Conservation (phyloP, 164 flowering plant species). For the Liriodendron chinense region DNA sequence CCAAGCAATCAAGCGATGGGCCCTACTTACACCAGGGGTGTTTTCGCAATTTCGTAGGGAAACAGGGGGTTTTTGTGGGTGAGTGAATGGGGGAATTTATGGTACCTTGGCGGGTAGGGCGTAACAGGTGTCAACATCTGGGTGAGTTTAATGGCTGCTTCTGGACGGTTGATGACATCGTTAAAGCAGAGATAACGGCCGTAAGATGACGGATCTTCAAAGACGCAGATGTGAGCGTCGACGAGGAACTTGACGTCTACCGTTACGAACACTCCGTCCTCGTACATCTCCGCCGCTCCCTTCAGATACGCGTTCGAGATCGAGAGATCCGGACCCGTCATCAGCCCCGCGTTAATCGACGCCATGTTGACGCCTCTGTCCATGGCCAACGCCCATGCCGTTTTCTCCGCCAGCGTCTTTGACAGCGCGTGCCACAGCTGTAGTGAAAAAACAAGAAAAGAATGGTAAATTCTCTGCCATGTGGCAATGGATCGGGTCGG, state of each 20-base stretch:
- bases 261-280: constrained; percentile 67
- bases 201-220: constrained; percentile 54
- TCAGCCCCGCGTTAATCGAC: constrained; percentile 58
- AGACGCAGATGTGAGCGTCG: constrained; percentile 73
- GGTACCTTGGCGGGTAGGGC: constrained; percentile 12
- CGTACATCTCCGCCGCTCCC: constrained; percentile 88
- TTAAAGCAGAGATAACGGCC: constrained; percentile 84
- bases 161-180: constrained; percentile 37
- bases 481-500: too few relatives aligned
- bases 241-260: constrained; percentile 55
- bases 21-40: too few relatives aligned
- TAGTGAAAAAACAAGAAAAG: neutral
- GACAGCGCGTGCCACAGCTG: constrained; percentile 86
- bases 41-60: too few relatives aligned
- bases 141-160: constrained; percentile 47
- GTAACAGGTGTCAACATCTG: constrained; percentile 22
- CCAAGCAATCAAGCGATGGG: too few relatives aligned
- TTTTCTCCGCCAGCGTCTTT: constrained; percentile 74
- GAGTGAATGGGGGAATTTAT: neutral
- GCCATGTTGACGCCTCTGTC: constrained; percentile 78
- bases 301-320: constrained; percentile 53
- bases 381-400: constrained; percentile 87
- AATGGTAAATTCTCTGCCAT: too few relatives aligned
- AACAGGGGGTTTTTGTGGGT: too few relatives aligned
- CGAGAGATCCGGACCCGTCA: constrained; percentile 41